These are phyloP conservation scores for Violaceomyces palustris DNA, from an alignment of 1,284 basidiomycete species.

Conservation along the genomic window DNA sequence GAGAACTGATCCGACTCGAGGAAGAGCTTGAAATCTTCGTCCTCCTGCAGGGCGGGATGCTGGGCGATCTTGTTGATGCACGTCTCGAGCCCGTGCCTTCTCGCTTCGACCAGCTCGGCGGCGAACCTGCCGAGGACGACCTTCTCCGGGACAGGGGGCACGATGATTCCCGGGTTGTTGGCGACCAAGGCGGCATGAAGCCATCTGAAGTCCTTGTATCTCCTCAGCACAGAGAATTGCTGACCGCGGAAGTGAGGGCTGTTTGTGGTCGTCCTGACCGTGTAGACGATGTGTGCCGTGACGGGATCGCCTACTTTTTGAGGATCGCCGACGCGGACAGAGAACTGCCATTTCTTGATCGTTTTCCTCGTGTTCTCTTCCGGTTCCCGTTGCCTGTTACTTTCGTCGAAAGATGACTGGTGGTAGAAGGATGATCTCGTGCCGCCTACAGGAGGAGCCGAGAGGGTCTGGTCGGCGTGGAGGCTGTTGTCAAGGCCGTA, in stretches of 20 bases:
- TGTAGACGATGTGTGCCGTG: constrained; percentile 56
- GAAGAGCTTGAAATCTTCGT: constrained; percentile 55
- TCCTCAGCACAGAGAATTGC: constrained; percentile 68
- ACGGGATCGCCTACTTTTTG: constrained; percentile 49
- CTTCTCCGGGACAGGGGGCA: constrained; percentile 95
- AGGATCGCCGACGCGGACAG: constrained; percentile 48
- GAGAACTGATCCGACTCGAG: constrained; percentile 54
- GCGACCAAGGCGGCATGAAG: constrained; percentile 79
- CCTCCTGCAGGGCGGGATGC: constrained; percentile 54
- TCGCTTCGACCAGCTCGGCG: constrained; percentile 54
- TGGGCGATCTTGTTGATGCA: constrained; percentile 55
- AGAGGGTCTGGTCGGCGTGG: no score
- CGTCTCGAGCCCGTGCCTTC: constrained; percentile 52
- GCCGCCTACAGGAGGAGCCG: no score
- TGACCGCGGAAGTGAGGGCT: constrained; percentile 21
- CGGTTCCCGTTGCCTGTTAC: constrained; percentile 14
- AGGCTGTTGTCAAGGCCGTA: no score
- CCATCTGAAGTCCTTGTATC: constrained; percentile 97
- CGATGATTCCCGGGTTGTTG: constrained; percentile 95
- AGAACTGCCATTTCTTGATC: constrained; percentile 16
- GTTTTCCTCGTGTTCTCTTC: constrained; percentile 7
- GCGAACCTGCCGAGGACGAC: constrained; percentile 64
- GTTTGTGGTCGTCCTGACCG: constrained; percentile 44
- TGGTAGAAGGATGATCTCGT: no score
- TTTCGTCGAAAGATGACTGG: constrained; percentile 20